Evolutionary conservation across 768 basidiomycete species (phyloP).

Genomic region (Ramaria rubella): DNA sequence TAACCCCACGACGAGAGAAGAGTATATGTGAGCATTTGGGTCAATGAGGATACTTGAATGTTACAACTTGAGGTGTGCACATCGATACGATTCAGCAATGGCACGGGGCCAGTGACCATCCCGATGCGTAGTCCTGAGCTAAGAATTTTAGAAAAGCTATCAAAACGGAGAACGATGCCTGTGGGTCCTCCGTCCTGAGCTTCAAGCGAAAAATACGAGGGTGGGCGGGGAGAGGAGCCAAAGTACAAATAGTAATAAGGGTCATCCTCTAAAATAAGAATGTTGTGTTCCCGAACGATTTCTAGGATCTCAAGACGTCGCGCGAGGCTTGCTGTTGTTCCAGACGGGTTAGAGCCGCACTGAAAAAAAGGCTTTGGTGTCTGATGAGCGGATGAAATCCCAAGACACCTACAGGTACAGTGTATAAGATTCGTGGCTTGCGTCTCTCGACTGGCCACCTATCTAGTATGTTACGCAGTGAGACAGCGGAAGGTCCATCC

Average conservation of each 20-base stretch:
- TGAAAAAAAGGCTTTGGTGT: slow-evolving; percentile 19
- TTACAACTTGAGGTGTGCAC: slow-evolving; percentile 59
- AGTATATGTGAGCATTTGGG: slow-evolving; percentile 54
- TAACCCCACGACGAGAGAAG: slow-evolving; percentile 69
- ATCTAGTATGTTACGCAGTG: slow-evolving; percentile 58
- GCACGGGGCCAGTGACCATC: slow-evolving; percentile 68
- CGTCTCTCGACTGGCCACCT: slow-evolving; percentile 67
- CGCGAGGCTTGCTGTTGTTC: slow-evolving; percentile 64
- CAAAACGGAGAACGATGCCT: slow-evolving; percentile 82
- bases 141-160: slow-evolving; percentile 81
- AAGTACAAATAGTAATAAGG: slow-evolving; percentile 69
- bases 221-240: slow-evolving; percentile 51
- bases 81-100: slow-evolving; percentile 64
- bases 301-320: slow-evolving; percentile 66
- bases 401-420: slow-evolving; percentile 51
- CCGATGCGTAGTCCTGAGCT: slow-evolving; percentile 76
- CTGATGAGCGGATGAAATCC: slow-evolving; percentile 6
- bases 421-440: slow-evolving; percentile 77
- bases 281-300: slow-evolving; percentile 64
- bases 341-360: slow-evolving; percentile 86
- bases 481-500: slow-evolving; percentile 55
- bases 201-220: slow-evolving; percentile 82
- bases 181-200: slow-evolving; percentile 36
- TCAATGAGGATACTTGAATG: slow-evolving; percentile 57
- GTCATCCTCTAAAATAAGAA: slow-evolving; percentile 86